phyloP scores from a whole-genome alignment of 2,329 filamentous ascomycete species.

The Ophiostoma populinum region DNA sequence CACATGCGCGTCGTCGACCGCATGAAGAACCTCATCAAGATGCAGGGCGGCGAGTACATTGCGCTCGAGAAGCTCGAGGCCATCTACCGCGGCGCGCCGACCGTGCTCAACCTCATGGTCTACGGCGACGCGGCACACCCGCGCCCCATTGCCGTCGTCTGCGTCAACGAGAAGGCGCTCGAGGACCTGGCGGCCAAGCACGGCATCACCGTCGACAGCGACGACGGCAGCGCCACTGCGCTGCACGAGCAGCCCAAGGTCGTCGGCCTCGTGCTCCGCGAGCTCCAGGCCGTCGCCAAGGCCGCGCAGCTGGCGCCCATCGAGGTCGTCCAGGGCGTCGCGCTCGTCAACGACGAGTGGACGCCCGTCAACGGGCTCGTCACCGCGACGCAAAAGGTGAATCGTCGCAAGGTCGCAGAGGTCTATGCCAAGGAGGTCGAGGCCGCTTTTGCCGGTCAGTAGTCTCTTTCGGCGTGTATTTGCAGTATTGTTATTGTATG shows the following conservation, averaged over 20 bases:
- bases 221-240: constrained; percentile 16
- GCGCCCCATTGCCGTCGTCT: constrained; percentile 69
- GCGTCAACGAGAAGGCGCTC: constrained; percentile 47
- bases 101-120: constrained; percentile 75
- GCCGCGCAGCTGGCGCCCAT: constrained; percentile 50
- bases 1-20: constrained; percentile 82
- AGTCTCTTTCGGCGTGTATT: neutral
- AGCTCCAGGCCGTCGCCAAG: constrained; percentile 47
- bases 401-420: constrained; percentile 33
- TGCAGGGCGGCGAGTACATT: constrained; percentile 88
- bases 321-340: constrained; percentile 60
- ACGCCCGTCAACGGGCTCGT: constrained; percentile 56
- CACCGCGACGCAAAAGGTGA: constrained; percentile 45
- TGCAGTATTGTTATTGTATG: neutral
- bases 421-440: constrained; percentile 34
- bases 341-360: constrained; percentile 75
- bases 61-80: constrained; percentile 92
- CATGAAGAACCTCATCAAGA: constrained; percentile 97
- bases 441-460: constrained; percentile 18
- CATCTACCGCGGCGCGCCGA: constrained; percentile 63
- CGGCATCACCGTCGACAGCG: constrained; percentile 28
- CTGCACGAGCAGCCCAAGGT: constrained; percentile 53
- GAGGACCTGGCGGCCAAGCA: constrained; percentile 39
- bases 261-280: constrained; percentile 42
- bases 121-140: constrained; percentile 60